These are phyloP conservation scores for Aspergillus tubingensis DNA, from an alignment of 2,329 filamentous ascomycete genomes.

Conservation along the genomic window DNA sequence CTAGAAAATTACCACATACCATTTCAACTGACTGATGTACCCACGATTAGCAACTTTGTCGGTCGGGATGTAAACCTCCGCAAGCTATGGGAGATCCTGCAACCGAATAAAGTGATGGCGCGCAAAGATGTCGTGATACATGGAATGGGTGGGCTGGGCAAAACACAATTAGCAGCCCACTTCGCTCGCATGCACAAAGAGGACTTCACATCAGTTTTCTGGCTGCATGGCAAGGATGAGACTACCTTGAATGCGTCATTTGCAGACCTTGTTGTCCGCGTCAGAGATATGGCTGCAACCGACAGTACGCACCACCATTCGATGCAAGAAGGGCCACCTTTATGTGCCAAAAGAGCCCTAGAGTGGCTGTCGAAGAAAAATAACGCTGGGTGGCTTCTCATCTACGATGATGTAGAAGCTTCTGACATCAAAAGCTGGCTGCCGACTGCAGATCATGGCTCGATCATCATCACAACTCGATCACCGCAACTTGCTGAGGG, in stretches of 20 bases:
- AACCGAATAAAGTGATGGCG: background rate
- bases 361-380: background rate
- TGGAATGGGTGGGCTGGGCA: conserved; percentile 2
- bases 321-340: background rate
- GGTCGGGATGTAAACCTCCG: background rate
- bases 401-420: too few species aligned
- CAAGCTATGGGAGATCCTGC: background rate
- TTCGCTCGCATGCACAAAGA: background rate
- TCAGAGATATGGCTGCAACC: background rate
- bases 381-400: too few species aligned
- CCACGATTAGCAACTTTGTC: background rate
- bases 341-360: background rate
- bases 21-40: background rate
- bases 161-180: conserved; percentile 2
- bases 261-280: background rate
- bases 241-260: background rate
- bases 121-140: background rate
- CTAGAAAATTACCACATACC: background rate
- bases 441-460: too few species aligned
- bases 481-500: too few species aligned
- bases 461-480: too few species aligned
- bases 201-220: background rate
- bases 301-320: too few species aligned
- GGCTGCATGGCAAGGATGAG: background rate
- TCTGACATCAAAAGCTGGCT: too few species aligned